These are phyloP conservation scores for Selaginella tamariscina DNA, from an alignment of 75 land plant genomes.

Conservation along the genomic window DNA sequence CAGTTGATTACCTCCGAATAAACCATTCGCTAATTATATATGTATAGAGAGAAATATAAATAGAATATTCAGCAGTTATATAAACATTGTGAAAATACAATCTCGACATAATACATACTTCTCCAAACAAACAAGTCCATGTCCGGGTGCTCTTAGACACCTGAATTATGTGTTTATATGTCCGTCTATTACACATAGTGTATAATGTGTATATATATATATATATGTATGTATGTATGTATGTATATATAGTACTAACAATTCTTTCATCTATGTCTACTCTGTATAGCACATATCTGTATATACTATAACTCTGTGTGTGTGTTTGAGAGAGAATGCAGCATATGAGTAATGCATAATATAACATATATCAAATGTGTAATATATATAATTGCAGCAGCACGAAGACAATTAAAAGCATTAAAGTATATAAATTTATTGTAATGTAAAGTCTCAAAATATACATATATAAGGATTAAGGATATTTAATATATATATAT, in stretches of 20 bases:
- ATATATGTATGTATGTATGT: background rate
- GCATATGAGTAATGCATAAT: background rate
- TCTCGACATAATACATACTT: constrained; percentile 80
- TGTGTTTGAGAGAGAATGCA: too few species aligned
- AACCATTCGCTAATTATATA: too few species aligned
- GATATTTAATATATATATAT: constrained; percentile 70
- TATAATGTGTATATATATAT: too few species aligned
- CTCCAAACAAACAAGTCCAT: constrained; percentile 83
- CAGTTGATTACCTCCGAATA: too few species aligned
- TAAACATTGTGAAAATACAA: too few species aligned
- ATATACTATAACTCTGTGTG: too few species aligned
- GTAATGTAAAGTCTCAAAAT: too few species aligned
- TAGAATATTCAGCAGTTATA: too few species aligned
- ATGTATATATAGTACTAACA: constrained; percentile 23
- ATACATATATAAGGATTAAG: background rate
- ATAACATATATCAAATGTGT: constrained; percentile 5
- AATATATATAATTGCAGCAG: constrained; percentile 71
- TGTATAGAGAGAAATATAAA: too few species aligned
- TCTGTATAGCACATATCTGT: constrained; percentile 27
- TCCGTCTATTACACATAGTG: background rate
- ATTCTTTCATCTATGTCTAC: constrained; percentile 71
- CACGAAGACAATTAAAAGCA: constrained; percentile 77
- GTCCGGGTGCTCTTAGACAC: constrained; percentile 86
- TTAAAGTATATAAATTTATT: too few species aligned
- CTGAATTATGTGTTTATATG: constrained; percentile 20